These are phyloP conservation scores for Dactylellina haptotyla DNA, from an alignment of 2,329 filamentous ascomycete genomes.

Conservation along the genomic window DNA sequence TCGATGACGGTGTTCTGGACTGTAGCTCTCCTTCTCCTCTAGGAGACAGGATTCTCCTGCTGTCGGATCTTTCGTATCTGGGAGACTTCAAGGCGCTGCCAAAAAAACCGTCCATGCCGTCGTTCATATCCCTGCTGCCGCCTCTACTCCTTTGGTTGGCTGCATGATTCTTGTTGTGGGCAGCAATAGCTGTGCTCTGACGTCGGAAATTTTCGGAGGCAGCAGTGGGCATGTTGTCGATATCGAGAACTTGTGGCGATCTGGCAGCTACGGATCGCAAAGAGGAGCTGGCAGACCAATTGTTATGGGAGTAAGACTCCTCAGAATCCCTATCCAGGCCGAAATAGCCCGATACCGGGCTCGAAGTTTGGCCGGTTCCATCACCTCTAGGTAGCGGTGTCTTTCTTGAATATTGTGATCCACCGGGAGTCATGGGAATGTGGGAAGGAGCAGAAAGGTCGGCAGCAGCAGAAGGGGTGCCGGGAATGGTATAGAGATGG, in stretches of 20 bases:
- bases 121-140: conserved; percentile 50
- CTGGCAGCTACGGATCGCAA: conserved; percentile 57
- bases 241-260: conserved; percentile 57
- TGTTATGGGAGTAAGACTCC: conserved; percentile 56
- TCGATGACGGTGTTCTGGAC: conserved; percentile 6
- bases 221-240: conserved; percentile 57
- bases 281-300: conserved; percentile 58
- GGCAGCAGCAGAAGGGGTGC: conserved; percentile 36
- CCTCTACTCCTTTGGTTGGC: conserved; percentile 50
- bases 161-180: conserved; percentile 48
- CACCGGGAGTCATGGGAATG: conserved; percentile 51
- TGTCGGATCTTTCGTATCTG: conserved; percentile 47
- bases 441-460: conserved; percentile 19
- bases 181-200: conserved; percentile 52
- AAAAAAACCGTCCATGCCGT: conserved; percentile 48
- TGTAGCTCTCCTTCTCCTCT: conserved; percentile 35
- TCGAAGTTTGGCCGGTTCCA: conserved; percentile 20
- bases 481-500: conserved; percentile 53
- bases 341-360: conserved; percentile 56
- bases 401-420: conserved; percentile 27
- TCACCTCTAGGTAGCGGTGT: conserved; percentile 41
- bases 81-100: conserved; percentile 44
- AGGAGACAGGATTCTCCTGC: conserved; percentile 55
- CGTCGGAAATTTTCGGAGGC: conserved; percentile 57
- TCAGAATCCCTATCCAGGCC: conserved; percentile 56